Evolutionary conservation across 2,329 filamentous ascomycete species (phyloP), one percentile per base, ranked within the genome.

Genomic region (Escovopsis sp.): DNA sequence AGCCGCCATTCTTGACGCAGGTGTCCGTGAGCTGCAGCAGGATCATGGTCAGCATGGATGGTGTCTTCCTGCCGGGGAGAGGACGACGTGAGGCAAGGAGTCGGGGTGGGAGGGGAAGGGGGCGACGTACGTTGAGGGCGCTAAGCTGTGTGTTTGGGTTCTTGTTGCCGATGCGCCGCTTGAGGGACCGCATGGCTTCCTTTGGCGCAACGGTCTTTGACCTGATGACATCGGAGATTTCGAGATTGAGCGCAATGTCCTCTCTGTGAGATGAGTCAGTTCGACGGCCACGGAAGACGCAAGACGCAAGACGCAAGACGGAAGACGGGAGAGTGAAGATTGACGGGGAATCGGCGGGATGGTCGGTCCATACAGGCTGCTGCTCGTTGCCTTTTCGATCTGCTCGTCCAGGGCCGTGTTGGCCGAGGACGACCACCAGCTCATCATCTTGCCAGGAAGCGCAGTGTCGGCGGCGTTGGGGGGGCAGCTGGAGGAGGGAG

Each of bases 121-220:
- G 36, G 29, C 31, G 20, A 47, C 67, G 45, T 71, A 91, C 86
- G 62, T 91, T 93, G 42, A 98, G 67, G n/a, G 91, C 84, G 52
- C 88, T 91, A 31, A 98, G 71, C 67, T 98, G 91, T 31, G 91
- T 81, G 61, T 98, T 98, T 31, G 91, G 91, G 57, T 98, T 98
- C 71, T 88, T 94, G 70, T 94, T 87, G 63, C 85, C 87, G 68
- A 98, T 87, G 60, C 91, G 81, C 58, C 79, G 79, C 67, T 95
- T 96, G 55, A 98, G 69, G 35, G 86, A 89, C 60, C 87, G 84
- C 91, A 98, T 98, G 47, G 91, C 91, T 64, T 98, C 91, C 63
- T 89, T 95, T 41, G 91, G 89, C 61, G 88, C 87, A 39, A 98
- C 89, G 14, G 87, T 94, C 69, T 96, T 96, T 56, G 88, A 96